Base-by-base conservation (phyloP, 202 grass and related monocot species). In the Sporobolus alterniflorus region DNA sequence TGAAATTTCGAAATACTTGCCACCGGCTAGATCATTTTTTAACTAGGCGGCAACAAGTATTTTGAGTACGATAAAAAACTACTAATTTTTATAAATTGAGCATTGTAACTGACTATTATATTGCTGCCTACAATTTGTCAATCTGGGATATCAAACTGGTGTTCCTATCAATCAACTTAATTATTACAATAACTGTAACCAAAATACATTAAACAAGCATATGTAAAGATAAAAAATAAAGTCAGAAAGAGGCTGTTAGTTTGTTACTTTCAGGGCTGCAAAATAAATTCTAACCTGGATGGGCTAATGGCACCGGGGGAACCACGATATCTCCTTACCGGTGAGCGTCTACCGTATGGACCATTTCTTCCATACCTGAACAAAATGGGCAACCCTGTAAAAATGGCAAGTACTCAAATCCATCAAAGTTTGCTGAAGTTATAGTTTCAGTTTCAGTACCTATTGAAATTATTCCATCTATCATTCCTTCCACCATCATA, bases 401-500 rank as follows among this genome's bases (percentile, higher is more conserved):
- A 88, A 55, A 78, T 69, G 25, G 52, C 63, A 66, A 50, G 54
- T 77, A 28, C 64, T 60, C 63, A 61, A 43, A 55, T 77, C 17
- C 57, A 56, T 59, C 3, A 30, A 78, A 74, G 22, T 52, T 71
- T 69, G 28, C 21, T 24, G 63, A 63, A 80, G 22, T 24, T 39
- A 2, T 42, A 32, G 48, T 44, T 68, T n/a, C 11, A 40, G 48
- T 44, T 68, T 18, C 11, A 30, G 68, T 92, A 95, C 93, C 93
- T 92, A 88, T 95, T 88, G 33, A 82, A 85, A 67, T 64, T 78
- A 51, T 82, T 81, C 80, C 83, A 84, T 31, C 85, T 82, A 46
- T 90, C 90, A 62, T 88, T 74, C 80, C 87, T 92, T 73, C 89
- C 85, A 72, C 79, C 90, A 83, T 90, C 76, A 44, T 95, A 84